Percentiles rank a stretch among this genome's conserved stretches.
Evolutionary conservation across 1,139 yeast genomes (phyloP).

Genomic region (Yarrowia galli): DNA sequence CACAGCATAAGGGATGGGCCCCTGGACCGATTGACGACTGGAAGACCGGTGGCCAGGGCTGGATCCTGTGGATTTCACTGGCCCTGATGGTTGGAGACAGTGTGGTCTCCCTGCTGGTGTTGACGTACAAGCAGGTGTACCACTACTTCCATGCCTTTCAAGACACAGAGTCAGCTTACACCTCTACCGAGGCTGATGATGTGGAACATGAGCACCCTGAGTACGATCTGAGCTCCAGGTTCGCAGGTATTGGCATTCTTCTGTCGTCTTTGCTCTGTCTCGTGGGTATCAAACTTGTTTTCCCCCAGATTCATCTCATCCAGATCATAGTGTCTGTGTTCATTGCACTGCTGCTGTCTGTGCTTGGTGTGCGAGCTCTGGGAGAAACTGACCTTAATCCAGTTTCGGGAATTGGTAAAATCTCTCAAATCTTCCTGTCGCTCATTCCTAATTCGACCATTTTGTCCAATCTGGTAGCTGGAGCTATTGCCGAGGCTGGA

Average conservation of each 20-base stretch:
- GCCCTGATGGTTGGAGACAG: conserved; percentile 96
- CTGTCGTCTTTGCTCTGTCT: conserved; percentile 73
- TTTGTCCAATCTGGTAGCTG: conserved; percentile 86
- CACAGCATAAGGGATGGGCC: conserved; percentile 79
- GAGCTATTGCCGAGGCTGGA: conserved; percentile 98
- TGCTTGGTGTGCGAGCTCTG: conserved; percentile 88
- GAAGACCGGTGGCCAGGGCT: conserved; percentile 94
- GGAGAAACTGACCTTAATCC: conserved; percentile 98
- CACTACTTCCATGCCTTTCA: conserved; percentile 29
- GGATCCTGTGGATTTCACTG: conserved; percentile 94
- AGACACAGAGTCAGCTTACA: conserved; percentile 33
- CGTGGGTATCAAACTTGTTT: conserved; percentile 66
- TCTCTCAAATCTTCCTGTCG: conserved; percentile 89
- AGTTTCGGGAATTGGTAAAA: conserved; percentile 93
- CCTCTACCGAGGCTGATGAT: conserved; percentile 33
- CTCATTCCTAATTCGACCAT: conserved; percentile 77
- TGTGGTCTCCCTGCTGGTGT: conserved; percentile 75
- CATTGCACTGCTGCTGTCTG: conserved; percentile 77
- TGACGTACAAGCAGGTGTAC: conserved; percentile 53
- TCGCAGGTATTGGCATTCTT: conserved; percentile 67
- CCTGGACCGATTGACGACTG: conserved; percentile 90
- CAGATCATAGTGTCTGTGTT: conserved; percentile 72
- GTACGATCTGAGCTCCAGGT: conserved; percentile 48
- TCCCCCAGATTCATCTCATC: conserved; percentile 72
- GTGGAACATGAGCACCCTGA: conserved; percentile 44